Base-by-base conservation (phyloP, 768 basidiomycete species). In the Mrakia gelida region DNA sequence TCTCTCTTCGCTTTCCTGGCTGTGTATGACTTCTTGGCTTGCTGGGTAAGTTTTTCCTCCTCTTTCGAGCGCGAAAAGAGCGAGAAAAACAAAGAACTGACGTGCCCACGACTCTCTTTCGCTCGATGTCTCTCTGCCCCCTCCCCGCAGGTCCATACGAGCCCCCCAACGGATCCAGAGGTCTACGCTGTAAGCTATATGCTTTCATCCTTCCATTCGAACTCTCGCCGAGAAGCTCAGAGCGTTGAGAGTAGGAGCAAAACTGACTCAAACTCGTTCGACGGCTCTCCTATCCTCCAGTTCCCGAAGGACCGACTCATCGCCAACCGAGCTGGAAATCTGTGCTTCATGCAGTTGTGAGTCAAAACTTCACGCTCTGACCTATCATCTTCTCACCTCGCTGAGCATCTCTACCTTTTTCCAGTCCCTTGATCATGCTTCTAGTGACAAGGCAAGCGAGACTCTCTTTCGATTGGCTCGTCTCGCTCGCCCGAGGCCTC, bases 291-390 rank as follows among this genome's bases (percentile, higher is more conserved):
- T 74, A 5, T 41, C 73, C 30, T 21, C 30, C 18, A 49, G 41
- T 26, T 41, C 3, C 68, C 68, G 11, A 43, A 41, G 16, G 38
- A 26, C 41, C 45, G 68, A 43, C 45, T 43, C 45, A 61, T 59
- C 30, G 32, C 30, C 9, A 62, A 32, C 43, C 61, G 73, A 18
- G 73, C 73, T 18, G 73, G 73, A 5, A 75, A 75, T 28, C 73
- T 75, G 3, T 75, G 73, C 73, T 75, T 75, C 21, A 59, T 59
- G 38, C 61, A 75, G 41, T 28, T 75, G 59, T 41, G 61, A 28
- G 61, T 32, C n/a, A 21, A 11, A 32, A 26, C 26, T 32, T 73
- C 56, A 34, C 56, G 30, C 56, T 73, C 59, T 16, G 28, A 13
- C 38, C 61, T 26, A 16, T 3, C 7, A 4, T 18, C 49, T 21